phyloP scores from a whole-genome alignment of 164 flowering plant genomes.

The Vitis cinerea region DNA sequence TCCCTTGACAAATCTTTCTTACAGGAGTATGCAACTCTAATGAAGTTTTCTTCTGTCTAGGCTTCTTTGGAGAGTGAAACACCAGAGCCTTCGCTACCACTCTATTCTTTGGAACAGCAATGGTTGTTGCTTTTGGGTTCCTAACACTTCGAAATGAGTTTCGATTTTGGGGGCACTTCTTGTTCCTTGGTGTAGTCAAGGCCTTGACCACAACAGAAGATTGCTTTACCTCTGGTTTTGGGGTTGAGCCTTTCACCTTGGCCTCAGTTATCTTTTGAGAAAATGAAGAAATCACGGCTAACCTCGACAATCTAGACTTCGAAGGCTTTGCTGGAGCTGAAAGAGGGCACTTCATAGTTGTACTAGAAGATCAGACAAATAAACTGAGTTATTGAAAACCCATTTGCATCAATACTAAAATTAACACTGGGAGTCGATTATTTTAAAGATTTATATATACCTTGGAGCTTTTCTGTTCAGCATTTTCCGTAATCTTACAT shows the following conservation, averaged over 20 bases:
- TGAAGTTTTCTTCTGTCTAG: slow-evolving; percentile 30
- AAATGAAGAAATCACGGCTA: slow-evolving; percentile 49
- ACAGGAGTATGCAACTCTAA: slow-evolving; percentile 43
- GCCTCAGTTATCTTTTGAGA: slow-evolving; percentile 41
- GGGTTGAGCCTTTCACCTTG: slow-evolving; percentile 46
- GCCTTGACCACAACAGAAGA: slow-evolving; percentile 43
- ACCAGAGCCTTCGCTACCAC: slow-evolving; percentile 62
- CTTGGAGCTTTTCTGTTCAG: slow-evolving; percentile 40
- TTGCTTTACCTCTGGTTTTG: slow-evolving; percentile 44
- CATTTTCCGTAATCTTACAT: slow-evolving; percentile 49
- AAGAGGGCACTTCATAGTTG: slow-evolving; percentile 58
- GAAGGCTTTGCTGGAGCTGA: slow-evolving; percentile 87
- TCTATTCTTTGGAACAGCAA: slow-evolving; percentile 33
- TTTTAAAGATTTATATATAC: slow-evolving; percentile 22
- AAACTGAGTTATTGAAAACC: slow-evolving; percentile 5
- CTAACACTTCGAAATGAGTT: slow-evolving; percentile 58
- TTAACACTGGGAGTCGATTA: not conserved
- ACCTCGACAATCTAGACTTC: slow-evolving; percentile 58
- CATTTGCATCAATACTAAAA: not conserved
- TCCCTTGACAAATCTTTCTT: slow-evolving; percentile 44
- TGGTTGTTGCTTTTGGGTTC: slow-evolving; percentile 33
- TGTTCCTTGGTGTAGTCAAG: slow-evolving; percentile 72
- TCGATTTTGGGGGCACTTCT: slow-evolving; percentile 28
- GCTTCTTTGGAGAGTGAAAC: slow-evolving; percentile 71
- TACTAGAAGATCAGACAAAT: slow-evolving; percentile 26